Evolutionary conservation across 441 rosid species (phyloP).

Genomic region (Mallotus repandus): DNA sequence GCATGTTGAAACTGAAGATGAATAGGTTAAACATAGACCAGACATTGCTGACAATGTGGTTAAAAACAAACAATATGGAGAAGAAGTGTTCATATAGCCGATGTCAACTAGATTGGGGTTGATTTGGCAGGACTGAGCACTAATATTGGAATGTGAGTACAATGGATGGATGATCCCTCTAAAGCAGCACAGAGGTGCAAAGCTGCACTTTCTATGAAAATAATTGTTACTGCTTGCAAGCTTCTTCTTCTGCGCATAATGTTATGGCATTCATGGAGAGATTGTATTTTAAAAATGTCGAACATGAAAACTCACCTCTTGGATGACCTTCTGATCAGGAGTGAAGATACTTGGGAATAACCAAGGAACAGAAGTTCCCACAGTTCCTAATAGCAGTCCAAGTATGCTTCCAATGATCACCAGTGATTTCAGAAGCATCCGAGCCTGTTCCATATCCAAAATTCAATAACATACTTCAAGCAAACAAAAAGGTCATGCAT

Average conservation of each 20-base stretch:
- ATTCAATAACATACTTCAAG: not conserved
- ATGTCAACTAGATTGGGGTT: not conserved
- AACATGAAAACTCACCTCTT: conserved; percentile 47
- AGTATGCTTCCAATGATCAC: conserved; percentile 68
- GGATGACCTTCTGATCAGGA: conserved; percentile 58
- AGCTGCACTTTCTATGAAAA: not conserved
- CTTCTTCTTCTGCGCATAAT: not conserved
- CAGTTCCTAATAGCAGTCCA: conserved; percentile 58
- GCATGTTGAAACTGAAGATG: not conserved
- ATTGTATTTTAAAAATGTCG: not conserved
- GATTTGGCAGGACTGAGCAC: not conserved
- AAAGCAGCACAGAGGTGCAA: not conserved
- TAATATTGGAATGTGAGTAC: not conserved
- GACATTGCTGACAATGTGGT: not conserved
- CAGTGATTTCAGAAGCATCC: conserved; percentile 75
- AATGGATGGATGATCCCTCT: not conserved
- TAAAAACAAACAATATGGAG: not conserved
- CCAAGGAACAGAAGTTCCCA: conserved; percentile 70
- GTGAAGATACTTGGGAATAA: conserved; percentile 77
- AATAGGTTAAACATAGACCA: not conserved
- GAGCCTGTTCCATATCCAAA: conserved; percentile 43
- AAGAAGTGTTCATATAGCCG: not conserved
- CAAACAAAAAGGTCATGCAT: not conserved
- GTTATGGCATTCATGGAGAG: not conserved
- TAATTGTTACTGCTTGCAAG: not conserved